Base-by-base conservation (phyloP, 768 basidiomycete species). In the Mycena filopes region DNA sequence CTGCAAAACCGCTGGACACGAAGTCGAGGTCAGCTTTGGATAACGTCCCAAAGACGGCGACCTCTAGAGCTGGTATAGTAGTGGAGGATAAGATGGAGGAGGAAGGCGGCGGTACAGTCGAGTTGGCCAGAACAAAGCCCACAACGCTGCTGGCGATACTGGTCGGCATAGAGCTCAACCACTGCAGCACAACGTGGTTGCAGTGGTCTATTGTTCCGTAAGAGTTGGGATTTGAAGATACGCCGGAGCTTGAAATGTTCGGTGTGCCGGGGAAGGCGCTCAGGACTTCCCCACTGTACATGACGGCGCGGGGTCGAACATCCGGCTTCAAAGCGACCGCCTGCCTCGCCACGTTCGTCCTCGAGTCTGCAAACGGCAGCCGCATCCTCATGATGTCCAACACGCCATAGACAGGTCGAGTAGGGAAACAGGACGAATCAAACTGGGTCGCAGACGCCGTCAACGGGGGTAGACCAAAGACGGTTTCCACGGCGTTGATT, bases 41-140 rank as follows among this genome's bases (percentile, higher is more conserved):
- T 26, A 90, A 73, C 16, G 82, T 77, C 8, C 89, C 89, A 71
- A 90, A 90, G n/a, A 90, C 70, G 1, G 87, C 88, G 4, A 89
- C 86, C 74, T 90, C 89, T 38, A 91, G 70, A 1, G 76, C 65
- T 25, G 88, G 89, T 47, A 90, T 76, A 1, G 76, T 71, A 13
- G 80, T 66, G n/a, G 89, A 69, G 3, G 81, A 77, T 55, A 87
- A 75, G 16, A 74, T 42, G 12, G 84, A 79, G 26, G 78, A 70
- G 21, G 75, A 75, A 5, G 78, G 68, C 4, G 87, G 85, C 10
- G 87, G 84, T 13, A 76, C 73, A 16, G 77, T 75, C 12, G 75
- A 69, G 18, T 74, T 73, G 6, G 78, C 76, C 18, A 88, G 75
- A 41, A 90, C 78, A 68, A 82, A 88, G 42, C 80, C 68, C 47